Evolutionary conservation across 441 rosid genomes (phyloP), one percentile per base, ranked within the genome.

Genomic region (Metrosideros polymorpha): DNA sequence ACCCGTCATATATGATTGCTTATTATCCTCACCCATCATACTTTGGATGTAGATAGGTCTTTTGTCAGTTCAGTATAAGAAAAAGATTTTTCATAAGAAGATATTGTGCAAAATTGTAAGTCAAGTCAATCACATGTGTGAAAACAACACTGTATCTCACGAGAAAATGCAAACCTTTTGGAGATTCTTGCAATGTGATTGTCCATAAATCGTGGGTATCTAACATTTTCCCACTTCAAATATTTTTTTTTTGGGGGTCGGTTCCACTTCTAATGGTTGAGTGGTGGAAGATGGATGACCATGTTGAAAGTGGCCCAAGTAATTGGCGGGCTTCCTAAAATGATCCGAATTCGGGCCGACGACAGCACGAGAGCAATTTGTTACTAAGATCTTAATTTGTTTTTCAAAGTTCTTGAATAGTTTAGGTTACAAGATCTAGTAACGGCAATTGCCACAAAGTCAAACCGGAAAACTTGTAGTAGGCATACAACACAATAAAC

Each of bases 21-120:
- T 0, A 4, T 0, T 18, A 22, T 7, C 8, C 7, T 35, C n/a
- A 35, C 42, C 47, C 9, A 1, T 17, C 45, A 5, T 66, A 15
- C 4, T 9, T 9, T 10, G n/a, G n/a, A n/a, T n/a, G 79, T 22
- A 35, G 27, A 9, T 35, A 35, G 7, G 8, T 66, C 35, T 32
- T 35, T 66, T n/a, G n/a, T n/a, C 79, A 66, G 27, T 66, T 66
- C 2, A 9, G 2, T 22, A 63, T 18, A 30, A 61, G 30, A 18
- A 6, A 2, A 32, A 7, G 6, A 30, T 19, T 19, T 35, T 66
- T 19, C 15, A 10, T 35, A 19, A 35, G 79, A 66, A 66, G n/a
- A 66, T 66, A 10, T 35, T 35, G 27, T 14, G 30, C 27, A 63
- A 35, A 2, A 32, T 0, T 3, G 4, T 66, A 35, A 5, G 22